Percentiles rank a stretch among this genome's conserved stretches.
Evolutionary conservation across 208 protist genomes (phyloP).

Genomic region (Wallacemonas sp.): DNA sequence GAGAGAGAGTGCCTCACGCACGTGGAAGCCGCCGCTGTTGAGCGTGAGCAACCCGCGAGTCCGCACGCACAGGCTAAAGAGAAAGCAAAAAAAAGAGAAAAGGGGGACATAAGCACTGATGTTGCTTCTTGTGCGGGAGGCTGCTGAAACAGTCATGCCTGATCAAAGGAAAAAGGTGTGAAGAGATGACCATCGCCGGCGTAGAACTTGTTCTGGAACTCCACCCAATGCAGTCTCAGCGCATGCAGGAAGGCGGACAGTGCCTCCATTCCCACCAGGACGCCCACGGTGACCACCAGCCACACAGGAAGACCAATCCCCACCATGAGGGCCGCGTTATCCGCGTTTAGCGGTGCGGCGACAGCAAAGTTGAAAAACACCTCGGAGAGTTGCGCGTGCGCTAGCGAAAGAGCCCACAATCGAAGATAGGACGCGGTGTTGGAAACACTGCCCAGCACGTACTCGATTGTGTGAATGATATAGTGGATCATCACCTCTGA

Average conservation of each 20-base stretch:
- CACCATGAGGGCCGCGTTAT: conserved; percentile 59
- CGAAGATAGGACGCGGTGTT: conserved; percentile 99
- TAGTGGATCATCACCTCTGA: conserved; percentile 97
- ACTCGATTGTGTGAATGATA: conserved; percentile 99
- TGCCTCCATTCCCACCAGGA: conserved; percentile 98
- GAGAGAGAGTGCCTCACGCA: no score
- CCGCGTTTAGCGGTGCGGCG: conserved; percentile 34
- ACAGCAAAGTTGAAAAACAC: conserved; percentile 89
- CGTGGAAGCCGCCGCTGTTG: no score
- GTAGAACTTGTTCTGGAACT: conserved; percentile 99
- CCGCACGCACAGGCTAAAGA: no score
- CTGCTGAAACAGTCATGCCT: neutral
- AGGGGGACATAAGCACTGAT: neutral
- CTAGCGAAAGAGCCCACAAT: conserved; percentile 99
- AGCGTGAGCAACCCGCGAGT: no score
- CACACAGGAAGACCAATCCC: conserved; percentile 91
- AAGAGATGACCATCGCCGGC: conserved; percentile 86
- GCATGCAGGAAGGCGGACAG: conserved; percentile 99
- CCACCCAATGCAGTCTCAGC: conserved; percentile 97
- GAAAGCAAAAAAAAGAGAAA: no score
- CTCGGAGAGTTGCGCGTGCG: conserved; percentile 97
- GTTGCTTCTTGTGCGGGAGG: neutral
- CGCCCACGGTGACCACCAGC: conserved; percentile 92
- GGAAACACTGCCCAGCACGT: conserved; percentile 97
- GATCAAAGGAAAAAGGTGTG: conserved; percentile 29